A percentile compares a stretch with the other conserved stretches of the same genome.
Conservation (phyloP, 208 protist species). For the Phytomonas francai region DNA sequence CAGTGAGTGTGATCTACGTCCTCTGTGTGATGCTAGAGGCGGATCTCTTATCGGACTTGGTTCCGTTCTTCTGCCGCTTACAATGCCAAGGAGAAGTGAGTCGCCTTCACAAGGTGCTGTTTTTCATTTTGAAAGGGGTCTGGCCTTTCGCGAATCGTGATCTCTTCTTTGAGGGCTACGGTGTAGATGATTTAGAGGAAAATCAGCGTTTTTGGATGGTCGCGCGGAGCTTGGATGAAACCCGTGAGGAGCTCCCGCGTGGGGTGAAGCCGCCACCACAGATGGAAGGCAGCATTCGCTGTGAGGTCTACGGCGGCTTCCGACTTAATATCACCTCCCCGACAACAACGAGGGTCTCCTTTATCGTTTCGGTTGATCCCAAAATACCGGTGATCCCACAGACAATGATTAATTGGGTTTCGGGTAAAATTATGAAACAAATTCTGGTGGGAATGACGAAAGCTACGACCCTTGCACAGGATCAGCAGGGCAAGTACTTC, state of each 20-base stretch:
- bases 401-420: constrained; percentile 44
- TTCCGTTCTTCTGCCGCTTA: constrained; percentile 31
- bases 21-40: constrained; percentile 44
- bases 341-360: constrained; percentile 28
- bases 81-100: constrained; percentile 33
- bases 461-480: constrained; percentile 20
- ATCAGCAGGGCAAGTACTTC: constrained; percentile 33
- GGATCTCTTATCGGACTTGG: constrained; percentile 47
- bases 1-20: constrained; percentile 28
- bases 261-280: constrained; percentile 19
- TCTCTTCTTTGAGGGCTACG: constrained; percentile 39
- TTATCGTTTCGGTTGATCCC: constrained; percentile 43
- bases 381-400: constrained; percentile 47
- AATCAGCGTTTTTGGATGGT: constrained; percentile 41
- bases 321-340: constrained; percentile 30
- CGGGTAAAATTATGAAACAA: constrained; percentile 38
- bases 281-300: constrained; percentile 21
- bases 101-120: constrained; percentile 34
- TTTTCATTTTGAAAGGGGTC: constrained; percentile 36
- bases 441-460: constrained; percentile 25
- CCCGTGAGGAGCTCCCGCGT: constrained; percentile 2
- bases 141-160: constrained; percentile 54
- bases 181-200: constrained; percentile 41
- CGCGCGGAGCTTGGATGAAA: constrained; percentile 23
- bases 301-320: constrained; percentile 41